Conservation (phyloP, 2,329 filamentous ascomycete species). For the Scedosporium minutisporum region DNA sequence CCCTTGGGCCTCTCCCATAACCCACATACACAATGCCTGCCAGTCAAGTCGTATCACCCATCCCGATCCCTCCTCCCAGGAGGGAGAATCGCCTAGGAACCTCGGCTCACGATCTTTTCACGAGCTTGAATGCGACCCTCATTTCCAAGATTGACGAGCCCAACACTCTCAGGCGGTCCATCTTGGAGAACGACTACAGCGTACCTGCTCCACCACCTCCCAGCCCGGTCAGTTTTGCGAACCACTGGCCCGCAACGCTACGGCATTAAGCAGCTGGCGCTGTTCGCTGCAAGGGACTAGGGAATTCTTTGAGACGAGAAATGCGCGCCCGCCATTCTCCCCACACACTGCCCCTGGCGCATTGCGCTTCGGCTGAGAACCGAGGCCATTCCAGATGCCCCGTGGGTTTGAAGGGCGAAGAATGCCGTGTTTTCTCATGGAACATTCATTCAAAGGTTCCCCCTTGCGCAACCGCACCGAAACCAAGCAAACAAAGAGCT, state of each 20-base stretch:
- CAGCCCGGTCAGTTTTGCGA: constrained; percentile 51
- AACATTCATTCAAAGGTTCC: too few relatives aligned
- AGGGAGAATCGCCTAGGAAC: constrained; percentile 29
- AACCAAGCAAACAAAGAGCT: too few relatives aligned
- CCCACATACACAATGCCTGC: constrained; percentile 21
- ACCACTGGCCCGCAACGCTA: constrained; percentile 39
- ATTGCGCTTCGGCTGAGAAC: too few relatives aligned
- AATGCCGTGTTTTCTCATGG: too few relatives aligned
- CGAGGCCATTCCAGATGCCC: too few relatives aligned
- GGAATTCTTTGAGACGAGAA: not conserved
- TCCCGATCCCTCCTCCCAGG: constrained; percentile 38
- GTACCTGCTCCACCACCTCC: constrained; percentile 57
- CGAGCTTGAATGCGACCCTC: constrained; percentile 42
- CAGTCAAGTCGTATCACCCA: constrained; percentile 27
- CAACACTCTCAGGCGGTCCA: constrained; percentile 37
- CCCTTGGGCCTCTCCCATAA: not conserved
- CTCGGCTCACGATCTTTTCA: constrained; percentile 37
- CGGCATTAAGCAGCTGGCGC: not conserved
- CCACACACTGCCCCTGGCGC: too few relatives aligned
- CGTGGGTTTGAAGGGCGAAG: too few relatives aligned
- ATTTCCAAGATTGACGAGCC: constrained; percentile 31
- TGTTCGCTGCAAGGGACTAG: not conserved
- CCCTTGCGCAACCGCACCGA: too few relatives aligned
- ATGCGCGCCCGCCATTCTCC: too few relatives aligned
- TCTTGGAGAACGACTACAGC: constrained; percentile 49